Conservation (phyloP, 306 rosid species). For the Castanopsis chinensis region DNA sequence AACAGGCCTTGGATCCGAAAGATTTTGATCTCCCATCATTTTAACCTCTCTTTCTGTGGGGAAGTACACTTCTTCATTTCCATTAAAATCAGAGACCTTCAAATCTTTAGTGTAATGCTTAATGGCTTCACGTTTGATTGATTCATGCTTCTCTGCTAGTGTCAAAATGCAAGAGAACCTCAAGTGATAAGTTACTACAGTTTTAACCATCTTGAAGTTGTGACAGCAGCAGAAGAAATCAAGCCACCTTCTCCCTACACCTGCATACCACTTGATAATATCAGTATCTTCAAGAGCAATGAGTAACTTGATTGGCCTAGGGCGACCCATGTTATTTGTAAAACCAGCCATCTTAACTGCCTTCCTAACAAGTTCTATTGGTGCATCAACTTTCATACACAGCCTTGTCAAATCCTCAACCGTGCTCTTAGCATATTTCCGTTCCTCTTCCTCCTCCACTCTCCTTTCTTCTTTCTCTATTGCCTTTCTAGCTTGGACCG, state of each 20-base stretch:
- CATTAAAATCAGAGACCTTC: constrained; percentile 62
- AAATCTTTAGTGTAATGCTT: constrained; percentile 51
- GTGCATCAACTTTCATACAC: constrained; percentile 83
- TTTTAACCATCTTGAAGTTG: too few relatives aligned
- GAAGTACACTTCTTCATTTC: constrained; percentile 65
- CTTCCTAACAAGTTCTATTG: constrained; percentile 62
- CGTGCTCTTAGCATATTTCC: constrained; percentile 56
- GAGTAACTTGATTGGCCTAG: too few relatives aligned
- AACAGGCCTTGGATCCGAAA: constrained; percentile 77
- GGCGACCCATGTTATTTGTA: constrained; percentile 36
- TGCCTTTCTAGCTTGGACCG: constrained; percentile 48
- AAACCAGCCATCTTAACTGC: constrained; percentile 76
- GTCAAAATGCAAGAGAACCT: too few relatives aligned
- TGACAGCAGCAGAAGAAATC: too few relatives aligned
- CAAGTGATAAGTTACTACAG: too few relatives aligned
- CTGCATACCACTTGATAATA: too few relatives aligned
- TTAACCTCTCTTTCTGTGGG: constrained; percentile 85
- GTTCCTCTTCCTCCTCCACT: constrained; percentile 57
- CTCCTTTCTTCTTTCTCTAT: constrained; percentile 65
- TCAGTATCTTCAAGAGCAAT: too few relatives aligned
- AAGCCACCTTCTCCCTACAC: too few relatives aligned
- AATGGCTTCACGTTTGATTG: too few relatives aligned
- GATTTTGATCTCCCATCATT: constrained; percentile 88
- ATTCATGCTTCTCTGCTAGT: too few relatives aligned
- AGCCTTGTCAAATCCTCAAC: constrained; percentile 80